These are phyloP conservation scores for Flaveria sonorensis DNA, from an alignment of 129 eudicot species.

Conservation along the genomic window DNA sequence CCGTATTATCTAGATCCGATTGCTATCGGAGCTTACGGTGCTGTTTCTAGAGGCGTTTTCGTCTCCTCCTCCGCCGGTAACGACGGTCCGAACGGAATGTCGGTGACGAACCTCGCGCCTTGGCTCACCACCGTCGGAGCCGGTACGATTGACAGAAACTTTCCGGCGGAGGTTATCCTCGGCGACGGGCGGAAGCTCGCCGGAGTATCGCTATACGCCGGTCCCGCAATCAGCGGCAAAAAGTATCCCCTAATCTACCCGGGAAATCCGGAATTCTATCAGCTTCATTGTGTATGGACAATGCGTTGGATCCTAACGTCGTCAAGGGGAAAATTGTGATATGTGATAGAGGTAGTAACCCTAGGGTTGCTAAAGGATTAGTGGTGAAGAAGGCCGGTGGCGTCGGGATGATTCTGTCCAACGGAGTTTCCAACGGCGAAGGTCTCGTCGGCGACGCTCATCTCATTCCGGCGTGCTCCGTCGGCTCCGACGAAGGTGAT, in stretches of 20 bases:
- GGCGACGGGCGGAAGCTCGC: conserved; percentile 68
- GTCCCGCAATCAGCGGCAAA: conserved; percentile 59
- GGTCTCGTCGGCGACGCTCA: conserved; percentile 89
- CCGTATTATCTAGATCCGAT: conserved; percentile 91
- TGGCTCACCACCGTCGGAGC: conserved; percentile 93
- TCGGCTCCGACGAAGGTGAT: conserved; percentile 73
- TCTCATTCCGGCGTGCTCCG: conserved; percentile 73
- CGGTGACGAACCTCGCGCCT: conserved; percentile 83
- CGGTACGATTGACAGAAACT: conserved; percentile 78
- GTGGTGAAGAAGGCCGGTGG: conserved; percentile 95
- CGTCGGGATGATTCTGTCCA: conserved; percentile 82
- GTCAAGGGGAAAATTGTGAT: conserved; percentile 83
- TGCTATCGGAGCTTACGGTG: conserved; percentile 88
- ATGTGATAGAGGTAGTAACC: conserved; percentile 87
- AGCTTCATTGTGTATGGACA: conserved; percentile 84
- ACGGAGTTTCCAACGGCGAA: conserved; percentile 75
- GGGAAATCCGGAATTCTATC: conserved; percentile 73
- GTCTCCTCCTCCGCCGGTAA: conserved; percentile 90
- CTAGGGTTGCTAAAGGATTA: conserved; percentile 82
- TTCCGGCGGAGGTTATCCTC: conserved; percentile 73
- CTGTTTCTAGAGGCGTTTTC: conserved; percentile 75
- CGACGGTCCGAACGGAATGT: conserved; percentile 90
- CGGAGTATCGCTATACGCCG: conserved; percentile 79
- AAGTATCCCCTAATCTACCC: conserved; percentile 67
- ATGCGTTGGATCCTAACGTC: conserved; percentile 56